Evolutionary conservation across 2,329 filamentous ascomycete genomes (phyloP), one percentile per base, ranked within the genome.

Genomic region (Macrophomina tecta): DNA sequence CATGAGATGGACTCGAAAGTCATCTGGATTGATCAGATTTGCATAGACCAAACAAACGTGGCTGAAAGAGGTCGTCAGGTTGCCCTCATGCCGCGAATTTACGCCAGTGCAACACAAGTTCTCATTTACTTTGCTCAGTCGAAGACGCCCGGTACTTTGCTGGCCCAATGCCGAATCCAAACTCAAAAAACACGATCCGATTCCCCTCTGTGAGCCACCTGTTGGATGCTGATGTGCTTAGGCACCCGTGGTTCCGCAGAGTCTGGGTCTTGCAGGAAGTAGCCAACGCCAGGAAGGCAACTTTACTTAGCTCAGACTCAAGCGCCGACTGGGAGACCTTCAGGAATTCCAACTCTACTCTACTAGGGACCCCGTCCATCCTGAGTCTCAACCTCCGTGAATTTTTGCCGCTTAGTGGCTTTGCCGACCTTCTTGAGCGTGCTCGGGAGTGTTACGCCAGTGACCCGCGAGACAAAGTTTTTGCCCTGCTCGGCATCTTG

Each of bases 271-370:
- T 52, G 4, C 49, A 52, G 7, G 49, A 52, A 28, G 16, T 52
- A 2, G 49, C 49, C 0, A 30, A 30, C 7, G 49, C 49, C 12
- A 52, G 9, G 7, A 18, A 2, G 8, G 49, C 30, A 4, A 1
- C 32, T 0, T 8, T 52, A 12, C 1, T 52, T 7, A 8, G 1
- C 2, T 32, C 28, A 2, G 1, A n/a, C 0, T 5, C 18, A 18
- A 3, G 4, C 4, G 8, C 32, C 0, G 4, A 32, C 2, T 52
- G 28, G 49, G 2, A 14, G 0, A 6, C 0, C 32, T 52, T 32
- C 12, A 23, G 23, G 23, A 23, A 23, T 23, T 23, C 3, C 23
- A 23, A 23, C 23, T 23, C 23, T 23, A 23, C 23, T 2, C 23
- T 2, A 23, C 3, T 1, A 23, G 23, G 1, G 23, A 23, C 2